Percentiles rank a stretch among this genome's conserved stretches.
Conservation (phyloP, 345 rosid genomes). For the Bruguiera sexangula region DNA sequence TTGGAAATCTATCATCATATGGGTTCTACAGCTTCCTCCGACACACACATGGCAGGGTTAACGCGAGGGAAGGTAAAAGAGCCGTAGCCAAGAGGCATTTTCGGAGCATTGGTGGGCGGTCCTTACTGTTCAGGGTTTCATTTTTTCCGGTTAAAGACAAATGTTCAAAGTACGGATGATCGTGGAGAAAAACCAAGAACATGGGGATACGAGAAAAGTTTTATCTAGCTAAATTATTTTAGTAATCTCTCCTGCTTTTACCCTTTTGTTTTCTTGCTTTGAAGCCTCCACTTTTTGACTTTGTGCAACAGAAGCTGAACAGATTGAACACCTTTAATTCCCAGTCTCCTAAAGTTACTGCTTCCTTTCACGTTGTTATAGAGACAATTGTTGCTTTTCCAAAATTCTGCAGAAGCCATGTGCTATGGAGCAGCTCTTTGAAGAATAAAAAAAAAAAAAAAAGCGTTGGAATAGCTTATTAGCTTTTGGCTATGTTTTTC, state of each 20-base stretch:
- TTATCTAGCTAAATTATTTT: neutral
- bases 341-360: neutral
- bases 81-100: no score
- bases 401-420: no score
- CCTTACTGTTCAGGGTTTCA: no score
- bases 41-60: neutral
- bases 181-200: neutral
- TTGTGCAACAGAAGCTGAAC: neutral
- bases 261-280: neutral
- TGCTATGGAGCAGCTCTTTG: no score
- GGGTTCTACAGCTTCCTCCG: neutral
- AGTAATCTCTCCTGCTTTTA: neutral
- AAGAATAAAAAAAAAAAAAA: no score
- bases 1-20: neutral
- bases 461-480: no score
- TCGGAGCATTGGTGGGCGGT: no score
- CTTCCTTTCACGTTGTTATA: no score
- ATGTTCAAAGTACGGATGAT: conserved; percentile 1
- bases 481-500: no score
- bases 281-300: conserved; percentile 12
- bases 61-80: no score
- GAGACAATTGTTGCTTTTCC: no score
- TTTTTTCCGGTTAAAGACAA: neutral
- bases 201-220: conserved; percentile 3
- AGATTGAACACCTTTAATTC: conserved; percentile 10